Base-by-base conservation (phyloP, 257 asterid genomes). In the Echites panduratus region DNA sequence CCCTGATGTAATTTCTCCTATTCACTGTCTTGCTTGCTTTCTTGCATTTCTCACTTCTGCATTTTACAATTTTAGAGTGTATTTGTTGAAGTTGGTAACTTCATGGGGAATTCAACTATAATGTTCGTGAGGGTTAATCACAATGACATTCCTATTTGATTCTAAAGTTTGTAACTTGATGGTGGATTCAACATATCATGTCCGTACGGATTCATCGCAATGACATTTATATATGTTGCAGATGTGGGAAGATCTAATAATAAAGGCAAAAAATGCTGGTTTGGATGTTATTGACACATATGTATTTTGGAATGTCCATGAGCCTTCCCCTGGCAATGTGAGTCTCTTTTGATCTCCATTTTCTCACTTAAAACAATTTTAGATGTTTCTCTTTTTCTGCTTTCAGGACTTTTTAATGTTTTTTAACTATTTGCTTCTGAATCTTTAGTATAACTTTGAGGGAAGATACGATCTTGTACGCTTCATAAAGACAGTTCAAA, bases 241-340 rank as follows among this genome's bases (percentile, higher is more conserved):
- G 95, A 89, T 89, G 95, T 89, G 92, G 95, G 90, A 87, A 82
- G 86, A 85, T 81, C 85, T 87, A 26, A 82, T 87, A 57, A 62
- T 64, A 71, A 87, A 89, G 85, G 92, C 90, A 27, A 89, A 89
- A 79, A 71, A 82, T 81, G 92, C 81, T 70, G 87, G 87, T n/a
- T 79, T 89, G 72, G 95, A 89, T 81, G 95, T 84, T 32, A 87
- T 89, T 73, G 95, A 89, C 56, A 89, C 88, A 52, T 89, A 89
- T 73, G 90, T 89, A 4, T 89, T 89, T 61, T 89, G 95, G 95
- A 85, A 87, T 73, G 80, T 70, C 5, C 95, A 89, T 73, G 90
- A 89, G 78, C 89, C 92, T 82, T 87, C 95, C 43, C 89, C 87
- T 41, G 90, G 87, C 79, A 85, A 81, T 78, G 95, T 89, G 82